Conservation (phyloP, 2,329 filamentous ascomycete species). For the Calonectria hongkongensis region DNA sequence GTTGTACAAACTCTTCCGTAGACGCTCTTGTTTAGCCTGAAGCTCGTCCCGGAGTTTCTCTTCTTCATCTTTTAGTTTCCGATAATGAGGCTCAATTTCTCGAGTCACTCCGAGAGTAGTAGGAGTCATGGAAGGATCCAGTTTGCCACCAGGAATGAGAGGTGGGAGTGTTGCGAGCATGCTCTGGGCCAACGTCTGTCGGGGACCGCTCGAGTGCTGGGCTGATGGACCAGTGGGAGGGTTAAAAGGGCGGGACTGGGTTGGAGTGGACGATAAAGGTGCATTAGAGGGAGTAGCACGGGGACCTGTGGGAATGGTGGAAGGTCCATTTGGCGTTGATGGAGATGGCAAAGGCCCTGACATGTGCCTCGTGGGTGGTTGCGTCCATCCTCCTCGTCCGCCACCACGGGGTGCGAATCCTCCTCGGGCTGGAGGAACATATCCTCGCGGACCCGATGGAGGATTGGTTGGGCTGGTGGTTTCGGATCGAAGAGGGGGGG, state of each 20-base stretch:
- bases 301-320: constrained; percentile 70
- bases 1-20: constrained; percentile 70
- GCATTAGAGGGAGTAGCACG: constrained; percentile 59
- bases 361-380: constrained; percentile 58
- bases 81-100: constrained; percentile 73
- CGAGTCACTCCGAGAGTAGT: constrained; percentile 69
- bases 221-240: constrained; percentile 73
- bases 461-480: constrained; percentile 69
- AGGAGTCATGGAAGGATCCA: constrained; percentile 68
- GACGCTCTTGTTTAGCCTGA: constrained; percentile 71
- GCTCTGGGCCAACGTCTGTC: constrained; percentile 71
- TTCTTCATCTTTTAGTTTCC: constrained; percentile 74
- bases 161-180: constrained; percentile 71
- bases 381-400: constrained; percentile 68
- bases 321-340: constrained; percentile 62
- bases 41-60: constrained; percentile 74
- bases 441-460: constrained; percentile 74
- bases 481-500: constrained; percentile 60
- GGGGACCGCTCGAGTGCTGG: constrained; percentile 60
- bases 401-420: constrained; percentile 67
- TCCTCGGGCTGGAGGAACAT: constrained; percentile 67
- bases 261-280: constrained; percentile 62
- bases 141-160: constrained; percentile 72
- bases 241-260: constrained; percentile 70
- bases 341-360: constrained; percentile 62